Evolutionary conservation across 2,329 filamentous ascomycete species (phyloP).

Genomic region (Hymenoscyphus scutula): DNA sequence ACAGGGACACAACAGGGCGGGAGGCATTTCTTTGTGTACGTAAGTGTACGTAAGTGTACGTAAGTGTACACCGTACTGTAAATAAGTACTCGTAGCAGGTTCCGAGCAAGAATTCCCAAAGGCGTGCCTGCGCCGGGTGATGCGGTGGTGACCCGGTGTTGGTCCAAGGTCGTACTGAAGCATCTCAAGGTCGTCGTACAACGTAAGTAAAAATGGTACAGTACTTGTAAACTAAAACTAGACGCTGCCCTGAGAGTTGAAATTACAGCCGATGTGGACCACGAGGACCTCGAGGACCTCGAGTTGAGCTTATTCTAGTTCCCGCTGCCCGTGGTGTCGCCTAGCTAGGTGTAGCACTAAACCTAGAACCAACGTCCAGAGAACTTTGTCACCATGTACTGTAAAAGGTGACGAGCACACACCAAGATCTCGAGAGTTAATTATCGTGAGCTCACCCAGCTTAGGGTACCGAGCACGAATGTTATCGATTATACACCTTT

Average conservation of each 20-base stretch:
- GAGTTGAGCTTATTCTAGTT: not conserved
- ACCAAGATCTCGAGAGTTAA: not conserved
- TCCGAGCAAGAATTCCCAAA: not conserved
- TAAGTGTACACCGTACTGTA: too few relatives aligned
- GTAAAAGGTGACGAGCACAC: too few relatives aligned
- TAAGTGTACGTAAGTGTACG: not conserved
- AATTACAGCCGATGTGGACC: not conserved
- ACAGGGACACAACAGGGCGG: not conserved
- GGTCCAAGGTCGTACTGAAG: not conserved
- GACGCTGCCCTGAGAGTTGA: too few relatives aligned
- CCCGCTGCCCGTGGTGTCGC: not conserved
- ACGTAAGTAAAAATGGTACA: not conserved
- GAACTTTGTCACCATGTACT: too few relatives aligned
- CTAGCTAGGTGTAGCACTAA: slow-evolving; percentile 1
- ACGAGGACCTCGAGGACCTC: too few relatives aligned
- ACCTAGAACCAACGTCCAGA: slow-evolving; percentile 3
- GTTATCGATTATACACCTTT: too few relatives aligned
- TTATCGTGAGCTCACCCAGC: not conserved
- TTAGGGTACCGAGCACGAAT: too few relatives aligned
- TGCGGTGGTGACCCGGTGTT: not conserved
- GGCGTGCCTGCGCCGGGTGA: not conserved
- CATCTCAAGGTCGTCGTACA: too few relatives aligned
- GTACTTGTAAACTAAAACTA: not conserved
- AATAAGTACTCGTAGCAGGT: not conserved
- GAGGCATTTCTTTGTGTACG: not conserved